Evolutionary conservation across 352 stramenopile genomes (phyloP).

Genomic region (Lagenidium sp.): DNA sequence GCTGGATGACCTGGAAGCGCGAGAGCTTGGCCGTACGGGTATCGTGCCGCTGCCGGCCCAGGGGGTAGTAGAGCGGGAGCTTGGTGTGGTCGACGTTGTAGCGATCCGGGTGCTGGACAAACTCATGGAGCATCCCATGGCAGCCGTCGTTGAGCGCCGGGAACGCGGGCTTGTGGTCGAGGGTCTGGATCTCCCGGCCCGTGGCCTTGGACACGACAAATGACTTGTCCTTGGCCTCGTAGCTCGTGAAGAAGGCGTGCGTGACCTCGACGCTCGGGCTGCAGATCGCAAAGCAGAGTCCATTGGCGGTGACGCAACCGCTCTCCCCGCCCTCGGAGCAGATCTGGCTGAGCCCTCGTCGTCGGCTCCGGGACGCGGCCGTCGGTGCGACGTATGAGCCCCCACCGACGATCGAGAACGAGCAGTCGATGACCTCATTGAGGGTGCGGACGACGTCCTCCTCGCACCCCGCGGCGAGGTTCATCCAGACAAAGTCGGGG

Average conservation of each 20-base stretch:
- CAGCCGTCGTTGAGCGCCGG: conserved; percentile 62
- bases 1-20: conserved; percentile 65
- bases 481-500: conserved; percentile 77
- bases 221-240: conserved; percentile 57
- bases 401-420: conserved; percentile 44
- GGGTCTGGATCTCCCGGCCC: conserved; percentile 40
- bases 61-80: conserved; percentile 64
- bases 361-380: conserved; percentile 12
- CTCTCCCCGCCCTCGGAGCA: conserved; percentile 60
- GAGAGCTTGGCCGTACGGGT: conserved; percentile 26
- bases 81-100: conserved; percentile 58
- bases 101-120: conserved; percentile 39
- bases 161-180: conserved; percentile 73
- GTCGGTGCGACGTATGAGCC: conserved; percentile 14
- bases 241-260: conserved; percentile 76
- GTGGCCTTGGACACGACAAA: conserved; percentile 61
- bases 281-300: conserved; percentile 69
- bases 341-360: conserved; percentile 69
- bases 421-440: conserved; percentile 71
- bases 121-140: conserved; percentile 64
- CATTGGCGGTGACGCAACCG: conserved; percentile 57
- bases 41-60: conserved; percentile 45
- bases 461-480: conserved; percentile 41
- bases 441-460: conserved; percentile 53
- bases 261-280: conserved; percentile 71